A percentile compares a stretch with the other conserved stretches of the same genome.
These are phyloP conservation scores for Tuber brumale DNA, from an alignment of 495 filamentous ascomycete genomes.

Conservation along the genomic window DNA sequence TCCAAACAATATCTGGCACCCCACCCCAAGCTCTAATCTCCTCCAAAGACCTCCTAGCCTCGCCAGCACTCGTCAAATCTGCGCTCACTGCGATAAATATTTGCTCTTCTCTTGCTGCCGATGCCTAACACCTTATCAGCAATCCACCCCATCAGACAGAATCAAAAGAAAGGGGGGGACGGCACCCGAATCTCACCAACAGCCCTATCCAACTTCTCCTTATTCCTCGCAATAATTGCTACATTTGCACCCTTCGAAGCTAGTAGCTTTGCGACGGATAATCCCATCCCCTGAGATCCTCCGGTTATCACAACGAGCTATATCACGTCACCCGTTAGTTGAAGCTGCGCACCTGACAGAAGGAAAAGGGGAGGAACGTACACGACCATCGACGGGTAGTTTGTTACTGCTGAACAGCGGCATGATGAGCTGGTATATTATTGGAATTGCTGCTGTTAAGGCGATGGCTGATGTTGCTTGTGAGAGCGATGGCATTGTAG, in stretches of 20 bases:
- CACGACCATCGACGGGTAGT: slow-evolving; percentile 73
- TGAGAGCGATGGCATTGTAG: neutral
- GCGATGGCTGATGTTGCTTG: neutral
- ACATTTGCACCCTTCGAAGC: slow-evolving; percentile 79
- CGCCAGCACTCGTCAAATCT: slow-evolving; percentile 65
- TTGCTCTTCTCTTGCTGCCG: slow-evolving; percentile 58
- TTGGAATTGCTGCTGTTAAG: neutral
- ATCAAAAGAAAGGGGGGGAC: neutral
- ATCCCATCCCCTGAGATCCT: slow-evolving; percentile 88
- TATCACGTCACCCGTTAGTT: slow-evolving; percentile 50
- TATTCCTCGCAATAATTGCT: slow-evolving; percentile 72
- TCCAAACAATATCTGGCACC: slow-evolving; percentile 84
- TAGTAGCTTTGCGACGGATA: slow-evolving; percentile 62
- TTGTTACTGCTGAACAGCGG: slow-evolving; percentile 65
- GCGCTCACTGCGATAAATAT: slow-evolving; percentile 77
- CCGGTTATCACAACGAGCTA: slow-evolving; percentile 69
- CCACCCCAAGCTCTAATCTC: slow-evolving; percentile 72
- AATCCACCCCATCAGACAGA: slow-evolving; percentile 21
- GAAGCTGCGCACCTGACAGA: neutral
- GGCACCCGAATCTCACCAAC: slow-evolving; percentile 59
- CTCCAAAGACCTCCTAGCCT: slow-evolving; percentile 59
- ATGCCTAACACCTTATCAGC: slow-evolving; percentile 46
- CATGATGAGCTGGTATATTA: slow-evolving; percentile 49
- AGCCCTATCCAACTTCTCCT: slow-evolving; percentile 65
- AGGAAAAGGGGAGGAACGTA: slow-evolving; percentile 44